phyloP scores from a whole-genome alignment of 345 rosid species.

The Gossypium australe region DNA sequence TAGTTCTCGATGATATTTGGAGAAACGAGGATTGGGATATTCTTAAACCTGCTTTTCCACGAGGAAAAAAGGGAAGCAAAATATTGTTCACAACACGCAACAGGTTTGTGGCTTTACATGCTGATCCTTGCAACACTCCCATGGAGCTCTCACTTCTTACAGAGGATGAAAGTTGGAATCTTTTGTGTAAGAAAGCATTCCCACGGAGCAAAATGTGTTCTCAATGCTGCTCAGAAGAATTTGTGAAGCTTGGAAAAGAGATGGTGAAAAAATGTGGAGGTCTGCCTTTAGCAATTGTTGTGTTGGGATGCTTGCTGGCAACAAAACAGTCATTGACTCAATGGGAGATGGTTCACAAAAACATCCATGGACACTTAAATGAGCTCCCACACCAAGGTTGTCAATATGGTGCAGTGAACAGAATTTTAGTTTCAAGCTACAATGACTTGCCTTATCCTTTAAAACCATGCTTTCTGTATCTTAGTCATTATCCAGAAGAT shows the following conservation, averaged over 20 bases:
- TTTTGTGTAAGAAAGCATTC: neutral
- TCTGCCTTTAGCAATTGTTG: slow-evolving; percentile 19
- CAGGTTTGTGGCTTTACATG: neutral
- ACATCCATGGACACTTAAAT: neutral
- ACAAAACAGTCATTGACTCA: neutral
- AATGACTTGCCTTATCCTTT: slow-evolving; percentile 25
- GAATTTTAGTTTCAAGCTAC: slow-evolving; percentile 26
- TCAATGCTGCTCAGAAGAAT: neutral
- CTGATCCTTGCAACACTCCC: neutral
- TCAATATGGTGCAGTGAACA: neutral
- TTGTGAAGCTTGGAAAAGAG: neutral
- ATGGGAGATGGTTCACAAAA: neutral
- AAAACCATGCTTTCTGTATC: slow-evolving; percentile 29
- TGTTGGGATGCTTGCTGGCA: slow-evolving; percentile 6
- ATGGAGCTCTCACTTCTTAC: neutral
- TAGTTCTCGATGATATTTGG: no score
- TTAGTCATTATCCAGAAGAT: slow-evolving; percentile 24
- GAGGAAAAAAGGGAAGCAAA: neutral
- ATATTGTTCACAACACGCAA: slow-evolving; percentile 1
- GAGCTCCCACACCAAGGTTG: neutral
- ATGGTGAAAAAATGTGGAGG: slow-evolving; percentile 17
- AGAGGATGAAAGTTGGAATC: slow-evolving; percentile 4
- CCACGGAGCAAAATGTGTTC: neutral
- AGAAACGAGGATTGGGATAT: neutral
- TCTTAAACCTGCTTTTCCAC: slow-evolving; percentile 7